Evolutionary conservation across 2,329 filamentous ascomycete species (phyloP).

Genomic region (Zalaria sp.): DNA sequence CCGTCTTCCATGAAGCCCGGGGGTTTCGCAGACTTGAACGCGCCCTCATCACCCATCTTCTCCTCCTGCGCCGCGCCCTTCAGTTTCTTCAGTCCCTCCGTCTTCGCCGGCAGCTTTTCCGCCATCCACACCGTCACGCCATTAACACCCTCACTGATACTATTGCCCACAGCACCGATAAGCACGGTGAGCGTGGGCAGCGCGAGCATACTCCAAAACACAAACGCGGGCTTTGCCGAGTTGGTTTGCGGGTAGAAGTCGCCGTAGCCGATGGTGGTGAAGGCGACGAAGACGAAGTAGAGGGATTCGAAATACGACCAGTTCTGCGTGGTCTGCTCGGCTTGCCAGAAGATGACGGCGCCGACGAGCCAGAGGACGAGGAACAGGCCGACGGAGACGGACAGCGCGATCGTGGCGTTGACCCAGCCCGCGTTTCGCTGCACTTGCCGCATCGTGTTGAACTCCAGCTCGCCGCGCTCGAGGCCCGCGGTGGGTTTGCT

Average conservation of each 20-base stretch:
- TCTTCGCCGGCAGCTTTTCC: conserved; percentile 7
- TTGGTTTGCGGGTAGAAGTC: conserved; percentile 52
- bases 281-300: conserved; percentile 67
- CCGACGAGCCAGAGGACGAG: conserved; percentile 38
- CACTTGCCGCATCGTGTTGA: conserved; percentile 24
- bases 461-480: background rate
- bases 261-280: conserved; percentile 74
- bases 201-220: conserved; percentile 75
- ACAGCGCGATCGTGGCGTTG: conserved; percentile 19
- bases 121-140: conserved; percentile 11
- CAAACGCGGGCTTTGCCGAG: conserved; percentile 64
- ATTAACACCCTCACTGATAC: conserved; percentile 29
- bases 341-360: conserved; percentile 54
- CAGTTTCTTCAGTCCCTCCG: background rate
- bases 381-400: conserved; percentile 16
- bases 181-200: conserved; percentile 73
- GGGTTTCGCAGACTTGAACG: background rate
- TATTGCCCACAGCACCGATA: conserved; percentile 70
- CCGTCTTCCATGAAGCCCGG: background rate
- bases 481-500: conserved; percentile 25
- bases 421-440: conserved; percentile 17
- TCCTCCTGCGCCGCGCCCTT: background rate
- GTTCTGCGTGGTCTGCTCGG: conserved; percentile 35
- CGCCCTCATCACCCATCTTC: background rate
- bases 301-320: conserved; percentile 62